Percentiles rank a stretch among this genome's conserved stretches.
These are phyloP conservation scores for Meripilus lineatus DNA, from an alignment of 1,284 basidiomycete species.

Conservation along the genomic window DNA sequence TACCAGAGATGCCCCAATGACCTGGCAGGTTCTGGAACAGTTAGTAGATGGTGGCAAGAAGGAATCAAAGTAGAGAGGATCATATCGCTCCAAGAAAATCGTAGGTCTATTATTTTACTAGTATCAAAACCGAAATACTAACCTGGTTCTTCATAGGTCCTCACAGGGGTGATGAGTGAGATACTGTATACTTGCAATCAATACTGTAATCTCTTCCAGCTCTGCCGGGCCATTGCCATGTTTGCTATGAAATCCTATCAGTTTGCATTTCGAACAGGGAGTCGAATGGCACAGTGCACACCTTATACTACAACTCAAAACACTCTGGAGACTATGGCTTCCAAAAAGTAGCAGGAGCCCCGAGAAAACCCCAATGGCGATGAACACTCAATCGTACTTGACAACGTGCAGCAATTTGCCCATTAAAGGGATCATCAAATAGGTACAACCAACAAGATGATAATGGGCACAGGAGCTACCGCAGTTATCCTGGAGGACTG, in stretches of 20 bases:
- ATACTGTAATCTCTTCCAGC: slow-evolving; percentile 7
- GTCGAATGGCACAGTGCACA: slow-evolving; percentile 9
- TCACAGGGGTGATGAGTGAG: slow-evolving; percentile 9
- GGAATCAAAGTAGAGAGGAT: background rate
- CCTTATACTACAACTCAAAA: slow-evolving; percentile 8
- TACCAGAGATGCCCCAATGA: slow-evolving; percentile 1
- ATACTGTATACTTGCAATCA: slow-evolving; percentile 6
- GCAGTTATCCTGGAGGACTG: slow-evolving; percentile 9
- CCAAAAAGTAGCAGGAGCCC: no score
- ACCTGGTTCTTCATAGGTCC: slow-evolving; percentile 2
- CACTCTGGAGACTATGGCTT: slow-evolving; percentile 10
- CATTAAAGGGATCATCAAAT: slow-evolving; percentile 5
- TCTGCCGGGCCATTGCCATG: slow-evolving; percentile 8
- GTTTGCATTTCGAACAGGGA: slow-evolving; percentile 10
- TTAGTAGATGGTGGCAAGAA: background rate
- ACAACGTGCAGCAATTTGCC: slow-evolving; percentile 11
- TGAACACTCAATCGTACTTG: no score
- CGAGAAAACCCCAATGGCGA: no score
- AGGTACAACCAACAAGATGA: slow-evolving; percentile 11
- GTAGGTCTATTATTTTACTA: no score
- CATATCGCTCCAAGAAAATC: slow-evolving; percentile 1
- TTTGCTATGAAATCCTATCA: slow-evolving; percentile 13
- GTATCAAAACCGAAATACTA: background rate
- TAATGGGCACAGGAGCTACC: slow-evolving; percentile 11
- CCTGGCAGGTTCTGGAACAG: background rate